A percentile compares a stretch with the other conserved stretches of the same genome.
phyloP scores from a whole-genome alignment of 2,329 filamentous ascomycete species.

The Amesomyces nigricolor region DNA sequence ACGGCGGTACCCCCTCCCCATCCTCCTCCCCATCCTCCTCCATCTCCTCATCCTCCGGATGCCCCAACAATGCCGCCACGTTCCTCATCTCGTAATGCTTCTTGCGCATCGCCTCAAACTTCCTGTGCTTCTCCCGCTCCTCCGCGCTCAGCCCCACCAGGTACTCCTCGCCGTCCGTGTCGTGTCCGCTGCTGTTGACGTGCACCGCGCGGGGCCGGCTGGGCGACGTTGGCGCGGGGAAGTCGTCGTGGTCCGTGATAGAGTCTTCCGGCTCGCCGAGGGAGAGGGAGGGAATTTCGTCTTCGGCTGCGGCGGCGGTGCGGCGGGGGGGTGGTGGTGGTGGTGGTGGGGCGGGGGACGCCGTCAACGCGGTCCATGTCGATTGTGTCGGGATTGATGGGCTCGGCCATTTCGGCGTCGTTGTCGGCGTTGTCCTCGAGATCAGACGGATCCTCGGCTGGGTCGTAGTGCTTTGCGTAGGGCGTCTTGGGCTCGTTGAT shows the following conservation, averaged over 20 bases:
- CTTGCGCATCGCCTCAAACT: conserved; percentile 88
- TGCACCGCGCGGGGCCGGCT: conserved; percentile 66
- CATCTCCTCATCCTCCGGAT: conserved; percentile 62
- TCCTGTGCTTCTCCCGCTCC: conserved; percentile 82
- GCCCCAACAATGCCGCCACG: conserved; percentile 79
- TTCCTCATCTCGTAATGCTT: conserved; percentile 99
- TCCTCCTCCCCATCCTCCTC: conserved; percentile 43
- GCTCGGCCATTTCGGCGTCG: conserved; percentile 11
- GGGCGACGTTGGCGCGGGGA: conserved; percentile 29
- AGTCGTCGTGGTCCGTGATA: conserved; percentile 43
- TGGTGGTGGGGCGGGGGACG: conserved; percentile 19
- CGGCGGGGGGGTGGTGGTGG: conserved; percentile 18
- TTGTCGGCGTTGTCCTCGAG: conserved; percentile 60
- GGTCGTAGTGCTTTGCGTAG: conserved; percentile 88
- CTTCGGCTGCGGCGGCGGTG: conserved; percentile 40
- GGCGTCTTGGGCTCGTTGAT: conserved; percentile 98
- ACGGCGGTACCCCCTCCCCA: conserved; percentile 23
- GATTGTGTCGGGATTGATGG: conserved; percentile 64
- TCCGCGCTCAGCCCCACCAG: conserved; percentile 55
- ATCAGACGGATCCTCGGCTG: conserved; percentile 78
- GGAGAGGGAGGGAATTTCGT: conserved; percentile 87
- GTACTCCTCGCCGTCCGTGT: conserved; percentile 54
- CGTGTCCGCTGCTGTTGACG: conserved; percentile 56
- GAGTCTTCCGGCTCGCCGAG: conserved; percentile 86
- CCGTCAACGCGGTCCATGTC: conserved; percentile 60